Evolutionary conservation across 306 rosid species (phyloP).

Genomic region (Dicorynia guianensis): DNA sequence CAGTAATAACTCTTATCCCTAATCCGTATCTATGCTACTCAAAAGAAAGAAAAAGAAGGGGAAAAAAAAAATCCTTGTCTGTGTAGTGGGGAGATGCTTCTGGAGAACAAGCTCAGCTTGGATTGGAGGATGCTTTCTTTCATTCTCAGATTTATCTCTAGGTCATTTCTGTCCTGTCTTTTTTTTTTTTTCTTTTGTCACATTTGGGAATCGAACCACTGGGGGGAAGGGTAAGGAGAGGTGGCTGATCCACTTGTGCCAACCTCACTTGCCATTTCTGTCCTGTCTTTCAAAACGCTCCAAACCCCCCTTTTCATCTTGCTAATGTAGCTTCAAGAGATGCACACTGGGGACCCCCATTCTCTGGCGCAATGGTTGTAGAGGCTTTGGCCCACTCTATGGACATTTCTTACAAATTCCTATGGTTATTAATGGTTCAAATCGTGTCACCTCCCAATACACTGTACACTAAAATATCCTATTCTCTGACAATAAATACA

Average conservation of each 20-base stretch:
- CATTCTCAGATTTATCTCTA: slow-evolving; percentile 41
- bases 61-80: slow-evolving; percentile 28
- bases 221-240: no score
- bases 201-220: no score
- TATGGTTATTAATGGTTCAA: slow-evolving; percentile 39
- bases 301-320: slow-evolving; percentile 19
- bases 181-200: no score
- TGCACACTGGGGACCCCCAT: slow-evolving; percentile 55
- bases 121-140: slow-evolving; percentile 22
- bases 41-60: background rate
- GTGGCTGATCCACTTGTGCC: no score
- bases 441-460: slow-evolving; percentile 47
- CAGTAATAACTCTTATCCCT: background rate
- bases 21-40: background rate
- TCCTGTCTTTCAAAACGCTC: slow-evolving; percentile 45
- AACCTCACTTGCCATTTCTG: slow-evolving; percentile 54
- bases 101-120: slow-evolving; percentile 23
- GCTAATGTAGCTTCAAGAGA: slow-evolving; percentile 55
- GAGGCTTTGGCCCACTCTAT: slow-evolving; percentile 55
- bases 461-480: slow-evolving; percentile 40
- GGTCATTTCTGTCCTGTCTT: slow-evolving; percentile 51
- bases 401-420: slow-evolving; percentile 49
- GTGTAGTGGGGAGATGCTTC: slow-evolving; percentile 18
- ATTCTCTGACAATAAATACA: slow-evolving; percentile 14
- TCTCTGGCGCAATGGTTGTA: slow-evolving; percentile 48